phyloP scores from a whole-genome alignment of 2,329 filamentous ascomycete species.

The Alternaria ethzedia region DNA sequence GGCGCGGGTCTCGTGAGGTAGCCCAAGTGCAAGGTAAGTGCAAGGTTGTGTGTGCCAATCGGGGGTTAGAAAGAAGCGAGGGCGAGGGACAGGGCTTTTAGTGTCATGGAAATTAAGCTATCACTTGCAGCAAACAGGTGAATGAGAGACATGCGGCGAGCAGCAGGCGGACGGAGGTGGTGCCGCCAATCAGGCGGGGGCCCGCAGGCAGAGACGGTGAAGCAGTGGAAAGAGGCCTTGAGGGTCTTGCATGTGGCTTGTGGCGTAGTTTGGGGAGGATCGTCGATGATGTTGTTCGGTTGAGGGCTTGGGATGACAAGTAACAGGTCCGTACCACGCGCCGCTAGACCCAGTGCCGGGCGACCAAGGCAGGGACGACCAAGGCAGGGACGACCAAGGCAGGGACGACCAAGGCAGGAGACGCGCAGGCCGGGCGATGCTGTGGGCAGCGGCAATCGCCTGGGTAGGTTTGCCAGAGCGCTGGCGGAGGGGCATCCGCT shows the following conservation, averaged over 20 bases:
- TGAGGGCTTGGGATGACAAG: slow-evolving; percentile 1
- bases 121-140: slow-evolving; percentile 2
- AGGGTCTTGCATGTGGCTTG: slow-evolving; percentile 9
- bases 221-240: background rate
- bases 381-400: background rate
- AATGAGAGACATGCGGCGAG: background rate
- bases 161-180: slow-evolving; percentile 1
- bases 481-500: background rate
- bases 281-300: slow-evolving; percentile 1
- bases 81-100: background rate
- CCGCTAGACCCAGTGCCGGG: background rate
- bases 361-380: too few relatives aligned
- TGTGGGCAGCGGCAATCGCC: slow-evolving; percentile 4
- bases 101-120: background rate
- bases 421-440: slow-evolving; percentile 1
- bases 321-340: background rate
- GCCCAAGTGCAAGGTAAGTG: background rate
- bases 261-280: slow-evolving; percentile 7
- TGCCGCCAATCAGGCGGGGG: slow-evolving; percentile 9
- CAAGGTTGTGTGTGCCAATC: slow-evolving; percentile 4
- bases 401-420: background rate
- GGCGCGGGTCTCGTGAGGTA: slow-evolving; percentile 10
- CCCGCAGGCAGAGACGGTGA: background rate
- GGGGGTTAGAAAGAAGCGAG: background rate
- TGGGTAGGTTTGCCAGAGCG: background rate